Evolutionary conservation across 2,329 filamentous ascomycete genomes (phyloP).

Genomic region (Lecanosticta acicola): DNA sequence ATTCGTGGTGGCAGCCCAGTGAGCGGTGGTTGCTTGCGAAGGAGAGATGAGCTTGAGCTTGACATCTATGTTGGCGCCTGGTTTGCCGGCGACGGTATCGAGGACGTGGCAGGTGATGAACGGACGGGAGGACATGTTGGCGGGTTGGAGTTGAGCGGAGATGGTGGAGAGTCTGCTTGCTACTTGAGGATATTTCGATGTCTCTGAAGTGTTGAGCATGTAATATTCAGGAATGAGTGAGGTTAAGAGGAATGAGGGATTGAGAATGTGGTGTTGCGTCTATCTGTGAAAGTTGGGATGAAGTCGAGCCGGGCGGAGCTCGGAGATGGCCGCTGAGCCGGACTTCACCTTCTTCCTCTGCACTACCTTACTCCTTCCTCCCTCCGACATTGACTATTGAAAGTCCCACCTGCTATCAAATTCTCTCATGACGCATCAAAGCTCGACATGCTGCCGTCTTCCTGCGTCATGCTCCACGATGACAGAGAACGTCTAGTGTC

Average conservation of each 20-base stretch:
- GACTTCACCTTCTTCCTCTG: not conserved
- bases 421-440: too few species aligned
- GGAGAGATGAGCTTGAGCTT: conserved; percentile 49
- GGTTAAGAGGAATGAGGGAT: not conserved
- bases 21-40: conserved; percentile 33
- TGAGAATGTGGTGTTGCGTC: not conserved
- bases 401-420: too few species aligned
- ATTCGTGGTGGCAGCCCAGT: conserved; percentile 66
- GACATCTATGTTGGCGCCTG: conserved; percentile 61
- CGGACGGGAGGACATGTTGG: conserved; percentile 30
- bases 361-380: not conserved
- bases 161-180: conserved; percentile 12
- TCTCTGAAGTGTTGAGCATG: not conserved
- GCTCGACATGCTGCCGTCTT: too few species aligned
- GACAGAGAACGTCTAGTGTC: too few species aligned
- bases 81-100: conserved; percentile 69
- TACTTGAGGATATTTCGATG: not conserved
- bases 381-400: too few species aligned
- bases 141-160: conserved; percentile 8
- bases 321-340: conserved; percentile 3
- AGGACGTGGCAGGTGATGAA: conserved; percentile 84
- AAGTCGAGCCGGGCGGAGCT: not conserved
- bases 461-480: too few species aligned
- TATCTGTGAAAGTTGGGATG: not conserved
- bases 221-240: not conserved